phyloP scores from a whole-genome alignment of 345 rosid genomes.

The Linum lewisii region DNA sequence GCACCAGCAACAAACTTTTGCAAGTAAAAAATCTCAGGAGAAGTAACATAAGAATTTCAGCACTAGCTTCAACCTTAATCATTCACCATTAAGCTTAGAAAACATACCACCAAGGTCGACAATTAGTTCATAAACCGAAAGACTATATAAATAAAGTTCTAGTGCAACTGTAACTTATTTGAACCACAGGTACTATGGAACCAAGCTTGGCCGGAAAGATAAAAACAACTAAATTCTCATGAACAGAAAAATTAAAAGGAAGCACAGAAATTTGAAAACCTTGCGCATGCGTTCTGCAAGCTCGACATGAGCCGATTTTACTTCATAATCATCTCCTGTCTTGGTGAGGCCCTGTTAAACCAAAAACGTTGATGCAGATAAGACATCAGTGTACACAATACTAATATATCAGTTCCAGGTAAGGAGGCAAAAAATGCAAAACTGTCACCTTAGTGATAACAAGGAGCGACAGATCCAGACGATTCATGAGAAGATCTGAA shows the following conservation, averaged over 20 bases:
- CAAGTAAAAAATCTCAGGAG: neutral
- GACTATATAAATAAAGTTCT: too few species aligned
- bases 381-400: neutral
- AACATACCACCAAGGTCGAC: too few species aligned
- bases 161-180: too few species aligned
- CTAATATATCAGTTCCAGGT: slow-evolving; percentile 8
- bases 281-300: slow-evolving; percentile 99
- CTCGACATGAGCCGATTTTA: slow-evolving; percentile 91
- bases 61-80: too few species aligned
- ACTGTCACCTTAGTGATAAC: slow-evolving; percentile 82
- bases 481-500: slow-evolving; percentile 96
- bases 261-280: slow-evolving; percentile 27
- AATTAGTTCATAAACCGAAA: too few species aligned
- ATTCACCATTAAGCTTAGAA: too few species aligned
- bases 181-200: too few species aligned
- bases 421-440: slow-evolving; percentile 14
- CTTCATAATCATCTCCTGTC: slow-evolving; percentile 92
- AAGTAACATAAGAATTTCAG: too few species aligned
- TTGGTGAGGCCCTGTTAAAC: slow-evolving; percentile 78
- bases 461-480: slow-evolving; percentile 93
- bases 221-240: neutral
- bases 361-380: slow-evolving; percentile 14
- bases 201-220: neutral
- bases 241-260: neutral
- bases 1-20: too few species aligned